These are phyloP conservation scores for Xylariaceae sp. DNA, from an alignment of 2,329 filamentous ascomycete genomes.

Conservation along the genomic window DNA sequence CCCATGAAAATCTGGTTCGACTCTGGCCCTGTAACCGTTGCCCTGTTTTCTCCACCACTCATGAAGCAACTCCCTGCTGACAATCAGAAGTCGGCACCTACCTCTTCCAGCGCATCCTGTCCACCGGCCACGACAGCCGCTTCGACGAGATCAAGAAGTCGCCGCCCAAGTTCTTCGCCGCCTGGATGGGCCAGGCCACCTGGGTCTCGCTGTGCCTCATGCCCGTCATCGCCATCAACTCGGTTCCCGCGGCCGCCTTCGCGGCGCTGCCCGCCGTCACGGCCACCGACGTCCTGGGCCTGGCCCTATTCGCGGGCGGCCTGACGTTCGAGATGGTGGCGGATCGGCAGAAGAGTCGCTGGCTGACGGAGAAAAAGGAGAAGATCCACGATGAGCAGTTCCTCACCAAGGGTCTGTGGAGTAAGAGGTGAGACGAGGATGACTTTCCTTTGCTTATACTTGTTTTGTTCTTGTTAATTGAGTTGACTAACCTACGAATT, in stretches of 20 bases:
- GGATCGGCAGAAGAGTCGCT: constrained; percentile 60
- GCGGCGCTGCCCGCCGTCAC: constrained; percentile 43
- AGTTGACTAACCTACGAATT: neutral
- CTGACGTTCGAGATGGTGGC: constrained; percentile 57
- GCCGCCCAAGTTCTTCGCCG: constrained; percentile 30
- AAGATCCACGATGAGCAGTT: constrained; percentile 67
- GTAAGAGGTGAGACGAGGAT: constrained; percentile 44
- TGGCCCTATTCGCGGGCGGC: constrained; percentile 55
- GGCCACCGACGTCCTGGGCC: constrained; percentile 51
- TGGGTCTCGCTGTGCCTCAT: constrained; percentile 66
- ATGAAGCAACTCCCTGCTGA: too few species aligned
- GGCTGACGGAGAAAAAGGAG: constrained; percentile 55
- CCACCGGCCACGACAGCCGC: constrained; percentile 53
- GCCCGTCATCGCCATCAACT: constrained; percentile 61
- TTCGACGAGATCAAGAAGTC: constrained; percentile 38
- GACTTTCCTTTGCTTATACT: too few species aligned
- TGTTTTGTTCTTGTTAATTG: too few species aligned
- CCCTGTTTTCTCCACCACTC: too few species aligned
- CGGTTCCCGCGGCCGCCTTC: constrained; percentile 51
- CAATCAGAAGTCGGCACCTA: constrained; percentile 65
- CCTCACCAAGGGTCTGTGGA: constrained; percentile 59
- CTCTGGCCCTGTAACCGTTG: too few species aligned
- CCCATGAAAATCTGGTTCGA: too few species aligned
- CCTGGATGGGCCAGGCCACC: constrained; percentile 53
- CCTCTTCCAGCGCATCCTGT: constrained; percentile 57